Conservation (phyloP, 441 rosid genomes). For the Pelargonium citronellum region DNA sequence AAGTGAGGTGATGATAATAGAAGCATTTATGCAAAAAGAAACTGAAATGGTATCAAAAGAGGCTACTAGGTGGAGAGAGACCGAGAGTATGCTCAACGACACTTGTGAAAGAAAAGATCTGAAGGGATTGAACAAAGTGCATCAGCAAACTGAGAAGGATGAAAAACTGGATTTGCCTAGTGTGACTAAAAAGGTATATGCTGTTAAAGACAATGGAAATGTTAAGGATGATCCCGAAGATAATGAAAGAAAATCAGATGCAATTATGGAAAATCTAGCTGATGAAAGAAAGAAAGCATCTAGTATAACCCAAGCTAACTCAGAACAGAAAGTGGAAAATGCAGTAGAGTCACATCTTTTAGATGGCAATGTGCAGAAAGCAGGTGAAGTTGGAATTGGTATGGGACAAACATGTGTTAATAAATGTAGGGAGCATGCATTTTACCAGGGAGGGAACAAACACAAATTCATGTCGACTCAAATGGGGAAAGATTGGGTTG, state of each 20-base stretch:
- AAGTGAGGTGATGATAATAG: conserved; percentile 19
- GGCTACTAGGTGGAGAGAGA: conserved; percentile 24
- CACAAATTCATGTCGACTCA: conserved; percentile 35
- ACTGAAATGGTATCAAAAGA: conserved; percentile 18
- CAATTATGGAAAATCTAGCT: conserved; percentile 11
- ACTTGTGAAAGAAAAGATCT: conserved; percentile 23
- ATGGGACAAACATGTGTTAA: conserved; percentile 29
- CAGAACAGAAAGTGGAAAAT: conserved; percentile 27
- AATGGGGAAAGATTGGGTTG: conserved; percentile 29
- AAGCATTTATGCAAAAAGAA: conserved; percentile 24
- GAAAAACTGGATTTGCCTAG: conserved; percentile 24
- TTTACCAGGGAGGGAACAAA: conserved; percentile 30
- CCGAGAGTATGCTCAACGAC: conserved; percentile 20
- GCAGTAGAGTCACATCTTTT: conserved; percentile 13
- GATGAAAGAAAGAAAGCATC: conserved; percentile 23
- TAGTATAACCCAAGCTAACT: conserved; percentile 19
- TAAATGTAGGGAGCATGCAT: conserved; percentile 28
- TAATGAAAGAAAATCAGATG: conserved; percentile 28
- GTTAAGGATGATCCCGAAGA: conserved; percentile 19
- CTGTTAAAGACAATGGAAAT: conserved; percentile 27
- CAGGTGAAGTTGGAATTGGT: conserved; percentile 23
- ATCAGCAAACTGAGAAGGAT: conserved; percentile 17
- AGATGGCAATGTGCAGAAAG: conserved; percentile 23
- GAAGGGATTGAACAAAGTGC: conserved; percentile 25
- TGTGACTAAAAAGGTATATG: conserved; percentile 27